A percentile compares a stretch with the other conserved stretches of the same genome.
These are phyloP conservation scores for Coffea humblotiana DNA, from an alignment of 305 asterid species.

Conservation along the genomic window DNA sequence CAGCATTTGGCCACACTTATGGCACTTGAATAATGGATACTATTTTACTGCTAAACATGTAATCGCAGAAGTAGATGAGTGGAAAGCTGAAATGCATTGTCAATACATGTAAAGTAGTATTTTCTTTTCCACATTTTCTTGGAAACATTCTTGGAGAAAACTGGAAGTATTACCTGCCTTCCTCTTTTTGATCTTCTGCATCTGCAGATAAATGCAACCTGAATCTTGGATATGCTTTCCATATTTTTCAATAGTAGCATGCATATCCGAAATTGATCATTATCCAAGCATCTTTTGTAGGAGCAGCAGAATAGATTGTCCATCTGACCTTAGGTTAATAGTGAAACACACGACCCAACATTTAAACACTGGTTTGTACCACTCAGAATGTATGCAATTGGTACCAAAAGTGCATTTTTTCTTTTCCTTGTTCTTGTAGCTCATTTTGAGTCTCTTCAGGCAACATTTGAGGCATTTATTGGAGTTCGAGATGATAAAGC, in stretches of 20 bases:
- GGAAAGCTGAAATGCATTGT: neutral
- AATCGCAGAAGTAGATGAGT: neutral
- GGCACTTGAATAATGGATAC: neutral
- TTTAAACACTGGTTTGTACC: neutral
- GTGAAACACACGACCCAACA: neutral
- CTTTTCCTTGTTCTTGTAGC: neutral
- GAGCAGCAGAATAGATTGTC: neutral
- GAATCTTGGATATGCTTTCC: conserved; percentile 2
- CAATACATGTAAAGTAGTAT: neutral
- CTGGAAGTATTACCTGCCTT: neutral
- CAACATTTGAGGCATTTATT: conserved; percentile 93
- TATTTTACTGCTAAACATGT: neutral
- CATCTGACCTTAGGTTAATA: neutral
- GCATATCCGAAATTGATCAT: neutral
- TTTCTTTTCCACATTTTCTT: neutral
- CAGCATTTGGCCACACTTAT: neutral
- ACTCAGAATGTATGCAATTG: neutral
- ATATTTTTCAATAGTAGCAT: neutral
- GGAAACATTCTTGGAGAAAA: neutral
- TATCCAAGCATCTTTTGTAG: neutral
- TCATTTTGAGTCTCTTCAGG: conserved; percentile 47
- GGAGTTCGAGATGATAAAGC: conserved; percentile 90
- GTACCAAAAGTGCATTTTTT: neutral
- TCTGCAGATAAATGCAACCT: neutral
- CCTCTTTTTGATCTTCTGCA: neutral